Conservation (phyloP, 2,329 filamentous ascomycete species). For the Immersiporthe knoxdaviesiana region DNA sequence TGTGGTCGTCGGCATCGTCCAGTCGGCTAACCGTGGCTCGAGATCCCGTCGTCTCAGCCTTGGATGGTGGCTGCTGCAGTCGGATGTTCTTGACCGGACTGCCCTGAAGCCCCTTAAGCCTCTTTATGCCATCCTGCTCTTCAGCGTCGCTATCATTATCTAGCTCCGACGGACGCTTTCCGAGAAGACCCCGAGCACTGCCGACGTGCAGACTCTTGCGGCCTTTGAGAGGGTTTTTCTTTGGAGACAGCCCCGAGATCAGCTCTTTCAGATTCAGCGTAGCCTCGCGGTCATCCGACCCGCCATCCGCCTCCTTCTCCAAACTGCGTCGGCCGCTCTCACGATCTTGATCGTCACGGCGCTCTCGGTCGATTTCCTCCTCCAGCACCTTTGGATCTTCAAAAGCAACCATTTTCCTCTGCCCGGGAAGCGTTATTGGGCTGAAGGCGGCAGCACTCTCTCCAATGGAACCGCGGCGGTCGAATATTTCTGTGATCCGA, state of each 20-base stretch:
- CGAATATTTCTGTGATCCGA: slow-evolving; percentile 70
- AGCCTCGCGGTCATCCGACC: slow-evolving; percentile 60
- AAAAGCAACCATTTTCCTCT: slow-evolving; percentile 60
- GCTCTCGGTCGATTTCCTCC: slow-evolving; percentile 65
- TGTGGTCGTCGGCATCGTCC: slow-evolving; percentile 43
- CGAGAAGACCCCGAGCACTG: slow-evolving; percentile 72
- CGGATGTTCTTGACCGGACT: slow-evolving; percentile 78
- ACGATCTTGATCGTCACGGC: slow-evolving; percentile 61
- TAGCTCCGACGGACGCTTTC: slow-evolving; percentile 73
- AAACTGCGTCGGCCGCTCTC: slow-evolving; percentile 62
- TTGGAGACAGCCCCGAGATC: slow-evolving; percentile 78
- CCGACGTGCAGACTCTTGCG: slow-evolving; percentile 79
- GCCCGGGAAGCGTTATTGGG: slow-evolving; percentile 48
- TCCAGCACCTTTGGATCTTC: slow-evolving; percentile 66
- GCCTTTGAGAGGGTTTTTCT: slow-evolving; percentile 67
- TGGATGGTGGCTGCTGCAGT: slow-evolving; percentile 70
- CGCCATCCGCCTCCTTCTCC: slow-evolving; percentile 55
- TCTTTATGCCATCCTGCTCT: slow-evolving; percentile 65
- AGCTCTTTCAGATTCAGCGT: slow-evolving; percentile 74
- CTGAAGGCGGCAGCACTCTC: slow-evolving; percentile 68
- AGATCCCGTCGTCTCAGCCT: slow-evolving; percentile 64
- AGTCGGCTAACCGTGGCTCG: slow-evolving; percentile 55
- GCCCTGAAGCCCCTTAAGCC: slow-evolving; percentile 70
- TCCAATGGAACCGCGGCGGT: slow-evolving; percentile 71
- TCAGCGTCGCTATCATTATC: slow-evolving; percentile 66